Conservation (phyloP, 176 grass and related monocot genomes). For the Elymus sibiricus region DNA sequence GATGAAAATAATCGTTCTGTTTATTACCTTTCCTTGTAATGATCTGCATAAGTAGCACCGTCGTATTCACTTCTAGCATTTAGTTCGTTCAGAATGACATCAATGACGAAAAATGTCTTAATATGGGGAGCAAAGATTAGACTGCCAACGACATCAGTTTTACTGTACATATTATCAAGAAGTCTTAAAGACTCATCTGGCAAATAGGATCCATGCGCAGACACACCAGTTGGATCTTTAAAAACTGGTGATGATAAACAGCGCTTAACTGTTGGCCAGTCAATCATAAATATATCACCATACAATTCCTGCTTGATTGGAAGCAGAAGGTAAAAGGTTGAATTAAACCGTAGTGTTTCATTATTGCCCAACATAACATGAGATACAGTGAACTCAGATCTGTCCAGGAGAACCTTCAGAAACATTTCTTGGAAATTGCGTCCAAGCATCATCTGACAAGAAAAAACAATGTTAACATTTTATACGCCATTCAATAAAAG, state of each 20-base stretch:
- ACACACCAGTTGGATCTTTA: slow-evolving; percentile 29
- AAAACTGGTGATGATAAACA: slow-evolving; percentile 88
- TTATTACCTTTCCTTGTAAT: slow-evolving; percentile 66
- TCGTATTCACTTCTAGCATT: slow-evolving; percentile 53
- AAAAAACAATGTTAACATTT: slow-evolving; percentile 9
- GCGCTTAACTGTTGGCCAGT: slow-evolving; percentile 64
- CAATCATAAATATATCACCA: slow-evolving; percentile 54
- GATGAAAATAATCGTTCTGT: slow-evolving; percentile 9
- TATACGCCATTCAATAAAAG: slow-evolving; percentile 10
- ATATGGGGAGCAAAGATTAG: slow-evolving; percentile 80
- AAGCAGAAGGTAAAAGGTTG: slow-evolving; percentile 80
- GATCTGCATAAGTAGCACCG: slow-evolving; percentile 49
- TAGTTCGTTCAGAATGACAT: slow-evolving; percentile 47
- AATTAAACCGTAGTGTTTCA: slow-evolving; percentile 35
- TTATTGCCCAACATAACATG: slow-evolving; percentile 55
- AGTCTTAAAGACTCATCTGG: slow-evolving; percentile 59
- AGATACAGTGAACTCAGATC: slow-evolving; percentile 62
- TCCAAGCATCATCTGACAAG: slow-evolving; percentile 65
- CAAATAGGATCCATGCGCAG: slow-evolving; percentile 25
- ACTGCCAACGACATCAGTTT: slow-evolving; percentile 76
- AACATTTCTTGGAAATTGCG: slow-evolving; percentile 92
- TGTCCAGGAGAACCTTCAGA: slow-evolving; percentile 81
- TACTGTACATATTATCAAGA: slow-evolving; percentile 52
- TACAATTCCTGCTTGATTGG: slow-evolving; percentile 64
- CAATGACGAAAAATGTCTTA: slow-evolving; percentile 69